A percentile compares a stretch with the other conserved stretches of the same genome.
Conservation (phyloP, 257 asterid species). For the Euphrasia confusa region DNA sequence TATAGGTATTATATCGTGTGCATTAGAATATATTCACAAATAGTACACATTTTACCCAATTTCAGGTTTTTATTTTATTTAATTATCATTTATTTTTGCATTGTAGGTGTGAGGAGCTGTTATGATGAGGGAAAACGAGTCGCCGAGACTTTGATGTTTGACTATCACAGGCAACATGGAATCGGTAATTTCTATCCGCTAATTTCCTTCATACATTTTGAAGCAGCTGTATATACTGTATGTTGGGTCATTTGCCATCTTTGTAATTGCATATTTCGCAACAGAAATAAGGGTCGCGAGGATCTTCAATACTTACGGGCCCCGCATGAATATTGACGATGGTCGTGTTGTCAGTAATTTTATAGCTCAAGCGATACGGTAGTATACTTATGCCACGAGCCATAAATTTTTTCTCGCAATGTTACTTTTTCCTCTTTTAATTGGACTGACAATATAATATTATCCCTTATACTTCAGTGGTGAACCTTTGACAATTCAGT, state of each 20-base stretch:
- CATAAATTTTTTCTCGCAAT: too few relatives aligned
- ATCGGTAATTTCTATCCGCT: slow-evolving; percentile 43
- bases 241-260: slow-evolving; percentile 9
- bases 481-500: too few relatives aligned
- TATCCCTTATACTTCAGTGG: too few relatives aligned
- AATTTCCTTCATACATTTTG: not conserved
- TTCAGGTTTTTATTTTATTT: too few relatives aligned
- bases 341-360: slow-evolving; percentile 96
- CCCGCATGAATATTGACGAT: slow-evolving; percentile 31
- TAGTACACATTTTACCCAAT: too few relatives aligned
- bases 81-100: not conserved
- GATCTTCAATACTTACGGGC: slow-evolving; percentile 91
- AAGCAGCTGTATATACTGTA: not conserved
- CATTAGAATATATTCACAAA: not conserved
- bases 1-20: slow-evolving; percentile 48
- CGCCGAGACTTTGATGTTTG: too few relatives aligned
- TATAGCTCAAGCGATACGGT: slow-evolving; percentile 98
- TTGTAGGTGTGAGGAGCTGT: slow-evolving; percentile 47
- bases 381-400: slow-evolving; percentile 18
- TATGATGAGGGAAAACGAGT: too few relatives aligned
- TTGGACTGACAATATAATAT: too few relatives aligned
- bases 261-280: slow-evolving; percentile 1
- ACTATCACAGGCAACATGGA: slow-evolving; percentile 32
- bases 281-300: slow-evolving; percentile 94
- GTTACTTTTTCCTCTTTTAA: too few relatives aligned